Evolutionary conservation across 345 rosid species (phyloP).

Genomic region (Eutrema heterophyllum): DNA sequence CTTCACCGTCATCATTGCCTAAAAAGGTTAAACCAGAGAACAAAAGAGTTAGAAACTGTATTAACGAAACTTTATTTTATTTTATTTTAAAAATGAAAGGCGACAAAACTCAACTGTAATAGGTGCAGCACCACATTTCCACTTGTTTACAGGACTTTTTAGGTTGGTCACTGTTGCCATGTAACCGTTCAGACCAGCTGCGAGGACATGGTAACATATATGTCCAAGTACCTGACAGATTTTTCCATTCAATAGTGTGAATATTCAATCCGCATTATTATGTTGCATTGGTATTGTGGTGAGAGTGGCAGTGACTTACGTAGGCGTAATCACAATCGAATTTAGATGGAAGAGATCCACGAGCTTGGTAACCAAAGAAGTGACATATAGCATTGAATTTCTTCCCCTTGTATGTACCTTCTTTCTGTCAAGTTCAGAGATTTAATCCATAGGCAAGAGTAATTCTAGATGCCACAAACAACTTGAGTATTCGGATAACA

Average conservation of each 20-base stretch:
- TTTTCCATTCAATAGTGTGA: not conserved
- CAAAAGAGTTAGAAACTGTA: not conserved
- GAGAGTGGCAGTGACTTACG: slow-evolving; percentile 42
- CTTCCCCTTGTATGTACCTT: slow-evolving; percentile 88
- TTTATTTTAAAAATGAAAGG: not conserved
- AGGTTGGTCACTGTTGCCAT: slow-evolving; percentile 93
- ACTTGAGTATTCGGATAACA: not conserved
- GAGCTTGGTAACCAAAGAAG: slow-evolving; percentile 99
- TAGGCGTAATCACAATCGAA: slow-evolving; percentile 97
- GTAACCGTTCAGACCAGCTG: slow-evolving; percentile 96
- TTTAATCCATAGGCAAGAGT: not conserved
- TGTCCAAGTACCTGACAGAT: slow-evolving; percentile 80
- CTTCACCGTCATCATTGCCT: slow-evolving; percentile 96
- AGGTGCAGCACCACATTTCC: slow-evolving; percentile 99
- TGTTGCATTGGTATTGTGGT: not conserved
- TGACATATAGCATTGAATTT: slow-evolving; percentile 97
- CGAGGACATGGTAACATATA: slow-evolving; percentile 82
- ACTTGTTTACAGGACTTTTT: slow-evolving; percentile 85
- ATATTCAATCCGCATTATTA: not conserved
- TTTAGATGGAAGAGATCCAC: slow-evolving; percentile 96
- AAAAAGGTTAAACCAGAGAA: not conserved
- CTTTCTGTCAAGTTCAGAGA: slow-evolving; percentile 53
- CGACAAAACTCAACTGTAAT: slow-evolving; percentile 55
- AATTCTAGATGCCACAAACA: not conserved
- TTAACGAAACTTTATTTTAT: not conserved